Conservation (phyloP, 2,329 filamentous ascomycete species). For the Periconia digitata region DNA sequence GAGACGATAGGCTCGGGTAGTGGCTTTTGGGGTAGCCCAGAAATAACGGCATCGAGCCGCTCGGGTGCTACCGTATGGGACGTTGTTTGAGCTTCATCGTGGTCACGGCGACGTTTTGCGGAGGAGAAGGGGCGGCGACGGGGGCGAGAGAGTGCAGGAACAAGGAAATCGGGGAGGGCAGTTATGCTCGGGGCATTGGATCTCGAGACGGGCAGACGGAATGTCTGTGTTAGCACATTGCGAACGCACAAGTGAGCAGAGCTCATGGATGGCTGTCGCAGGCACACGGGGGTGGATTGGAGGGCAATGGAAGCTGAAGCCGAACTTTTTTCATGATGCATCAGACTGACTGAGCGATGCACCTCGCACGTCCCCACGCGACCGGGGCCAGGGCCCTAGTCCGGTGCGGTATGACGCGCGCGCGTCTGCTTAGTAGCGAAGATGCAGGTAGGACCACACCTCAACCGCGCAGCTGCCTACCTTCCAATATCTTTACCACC, state of each 20-base stretch:
- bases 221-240: conserved; percentile 40
- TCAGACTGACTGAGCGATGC: neutral
- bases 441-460: too few species aligned
- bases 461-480: too few species aligned
- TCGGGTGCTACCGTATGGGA: conserved; percentile 3
- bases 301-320: conserved; percentile 10
- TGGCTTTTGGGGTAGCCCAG: conserved; percentile 12
- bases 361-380: too few species aligned
- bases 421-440: too few species aligned
- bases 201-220: conserved; percentile 28
- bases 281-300: conserved; percentile 7
- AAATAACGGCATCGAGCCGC: neutral
- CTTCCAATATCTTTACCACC: too few species aligned
- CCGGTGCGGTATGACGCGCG: neutral
- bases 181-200: conserved; percentile 16
- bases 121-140: conserved; percentile 28
- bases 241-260: conserved; percentile 40
- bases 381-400: neutral
- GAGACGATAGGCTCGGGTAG: conserved; percentile 7
- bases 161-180: conserved; percentile 37
- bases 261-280: conserved; percentile 35
- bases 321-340: conserved; percentile 21
- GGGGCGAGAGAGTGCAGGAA: conserved; percentile 30
- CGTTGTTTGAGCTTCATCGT: conserved; percentile 2
- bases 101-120: conserved; percentile 14